phyloP scores from a whole-genome alignment of 352 stramenopile genomes.

The Globisporangium barbulae region DNA sequence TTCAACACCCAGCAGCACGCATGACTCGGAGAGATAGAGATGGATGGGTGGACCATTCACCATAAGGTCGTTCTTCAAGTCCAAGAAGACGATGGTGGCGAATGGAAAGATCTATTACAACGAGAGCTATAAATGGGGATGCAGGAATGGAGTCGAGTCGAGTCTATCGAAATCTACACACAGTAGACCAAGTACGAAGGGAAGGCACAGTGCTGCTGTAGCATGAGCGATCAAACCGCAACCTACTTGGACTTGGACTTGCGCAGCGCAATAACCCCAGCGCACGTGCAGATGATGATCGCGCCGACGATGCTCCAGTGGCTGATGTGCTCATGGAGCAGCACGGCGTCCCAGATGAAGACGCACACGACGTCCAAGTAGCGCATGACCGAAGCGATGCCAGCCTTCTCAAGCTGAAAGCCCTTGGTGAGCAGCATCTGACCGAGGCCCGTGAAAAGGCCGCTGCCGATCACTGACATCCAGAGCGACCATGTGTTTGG shows the following conservation, averaged over 20 bases:
- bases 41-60: too few relatives aligned
- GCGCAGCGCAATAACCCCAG: conserved; percentile 60
- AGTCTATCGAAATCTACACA: too few relatives aligned
- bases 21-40: too few relatives aligned
- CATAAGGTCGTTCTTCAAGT: too few relatives aligned
- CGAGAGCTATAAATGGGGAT: too few relatives aligned
- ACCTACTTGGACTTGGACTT: conserved; percentile 20
- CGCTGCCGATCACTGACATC: conserved; percentile 45
- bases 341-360: conserved; percentile 72
- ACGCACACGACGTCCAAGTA: conserved; percentile 82
- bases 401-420: conserved; percentile 81
- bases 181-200: background rate
- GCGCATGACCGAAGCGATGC: conserved; percentile 80
- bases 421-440: conserved; percentile 75
- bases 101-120: too few relatives aligned
- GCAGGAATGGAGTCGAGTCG: too few relatives aligned
- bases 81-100: too few relatives aligned
- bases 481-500: conserved; percentile 39
- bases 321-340: conserved; percentile 65
- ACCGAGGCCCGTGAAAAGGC: conserved; percentile 61
- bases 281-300: conserved; percentile 29
- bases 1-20: background rate
- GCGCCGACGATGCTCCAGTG: conserved; percentile 70
- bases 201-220: background rate
- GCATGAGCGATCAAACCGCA: background rate